These are phyloP conservation scores for Ustilago nuda DNA, from an alignment of 1,284 basidiomycete genomes.

Conservation along the genomic window DNA sequence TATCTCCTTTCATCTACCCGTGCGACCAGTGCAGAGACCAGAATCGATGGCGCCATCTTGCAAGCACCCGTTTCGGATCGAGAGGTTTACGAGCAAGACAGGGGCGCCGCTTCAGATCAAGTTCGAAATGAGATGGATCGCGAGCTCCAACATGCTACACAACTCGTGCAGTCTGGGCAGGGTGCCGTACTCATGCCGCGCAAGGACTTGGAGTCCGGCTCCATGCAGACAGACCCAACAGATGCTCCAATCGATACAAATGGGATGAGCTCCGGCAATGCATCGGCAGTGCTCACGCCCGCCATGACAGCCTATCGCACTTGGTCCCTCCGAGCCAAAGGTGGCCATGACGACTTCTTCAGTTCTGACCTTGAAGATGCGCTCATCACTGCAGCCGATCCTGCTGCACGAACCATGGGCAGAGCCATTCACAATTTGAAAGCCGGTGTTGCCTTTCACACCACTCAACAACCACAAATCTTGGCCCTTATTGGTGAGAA, in stretches of 20 bases:
- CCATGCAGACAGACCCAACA: slow-evolving; percentile 18
- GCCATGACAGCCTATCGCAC: slow-evolving; percentile 65
- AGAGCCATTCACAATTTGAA: slow-evolving; percentile 27
- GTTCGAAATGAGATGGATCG: slow-evolving; percentile 18
- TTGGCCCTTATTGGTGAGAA: slow-evolving; percentile 58
- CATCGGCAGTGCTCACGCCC: slow-evolving; percentile 39
- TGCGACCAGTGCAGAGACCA: slow-evolving; percentile 3
- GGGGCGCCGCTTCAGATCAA: not conserved
- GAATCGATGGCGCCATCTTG: slow-evolving; percentile 58
- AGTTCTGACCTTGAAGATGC: slow-evolving; percentile 49
- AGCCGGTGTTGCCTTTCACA: slow-evolving; percentile 1
- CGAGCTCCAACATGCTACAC: slow-evolving; percentile 28
- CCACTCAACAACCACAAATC: slow-evolving; percentile 20
- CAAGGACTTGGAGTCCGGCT: not conserved
- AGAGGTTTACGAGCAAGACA: slow-evolving; percentile 50
- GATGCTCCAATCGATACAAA: slow-evolving; percentile 5
- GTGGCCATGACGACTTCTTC: slow-evolving; percentile 66
- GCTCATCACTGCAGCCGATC: slow-evolving; percentile 20
- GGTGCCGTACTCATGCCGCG: slow-evolving; percentile 34
- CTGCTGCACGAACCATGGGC: slow-evolving; percentile 21
- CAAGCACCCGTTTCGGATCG: slow-evolving; percentile 66
- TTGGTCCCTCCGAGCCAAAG: slow-evolving; percentile 51
- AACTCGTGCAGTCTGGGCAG: slow-evolving; percentile 20
- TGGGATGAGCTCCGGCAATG: slow-evolving; percentile 28
- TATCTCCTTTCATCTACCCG: slow-evolving; percentile 36